These are phyloP conservation scores for Trichosporon asahii DNA, from an alignment of 1,284 basidiomycete genomes.

Conservation along the genomic window DNA sequence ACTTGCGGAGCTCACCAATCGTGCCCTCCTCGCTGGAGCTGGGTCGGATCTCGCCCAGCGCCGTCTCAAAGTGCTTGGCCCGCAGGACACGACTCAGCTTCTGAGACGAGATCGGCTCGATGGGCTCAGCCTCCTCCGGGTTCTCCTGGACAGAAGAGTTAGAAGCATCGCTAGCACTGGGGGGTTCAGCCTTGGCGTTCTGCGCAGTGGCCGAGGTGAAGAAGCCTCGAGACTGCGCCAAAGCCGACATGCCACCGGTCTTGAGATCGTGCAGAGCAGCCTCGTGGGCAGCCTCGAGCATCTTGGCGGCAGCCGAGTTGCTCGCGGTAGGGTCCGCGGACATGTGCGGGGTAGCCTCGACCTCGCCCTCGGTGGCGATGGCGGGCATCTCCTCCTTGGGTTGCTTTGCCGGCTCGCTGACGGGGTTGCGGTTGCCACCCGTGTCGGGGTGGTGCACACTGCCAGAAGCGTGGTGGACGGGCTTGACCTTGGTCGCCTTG, in stretches of 20 bases:
- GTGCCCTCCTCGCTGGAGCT: conserved; percentile 78
- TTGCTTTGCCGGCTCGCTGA: conserved; percentile 12
- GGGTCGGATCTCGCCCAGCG: conserved; percentile 79
- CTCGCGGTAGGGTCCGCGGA: conserved; percentile 6
- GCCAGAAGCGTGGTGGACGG: neutral
- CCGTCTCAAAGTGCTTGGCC: conserved; percentile 68
- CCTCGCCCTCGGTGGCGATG: conserved; percentile 3
- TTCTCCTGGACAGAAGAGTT: neutral
- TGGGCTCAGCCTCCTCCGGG: neutral
- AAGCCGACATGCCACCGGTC: neutral
- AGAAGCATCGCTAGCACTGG: neutral
- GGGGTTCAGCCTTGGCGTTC: neutral
- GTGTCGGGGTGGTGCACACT: conserved; percentile 9
- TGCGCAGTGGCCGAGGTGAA: neutral
- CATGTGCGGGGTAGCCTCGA: neutral
- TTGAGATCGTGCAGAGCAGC: neutral
- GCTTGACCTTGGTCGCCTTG: conserved; percentile 15
- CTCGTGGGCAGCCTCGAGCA: conserved; percentile 19
- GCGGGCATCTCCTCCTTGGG: conserved; percentile 4
- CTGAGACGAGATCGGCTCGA: neutral
- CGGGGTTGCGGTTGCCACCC: neutral
- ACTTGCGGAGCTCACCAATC: conserved; percentile 70
- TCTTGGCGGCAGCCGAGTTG: conserved; percentile 16
- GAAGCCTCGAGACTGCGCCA: conserved; percentile 6
- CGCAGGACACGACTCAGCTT: conserved; percentile 19